A percentile compares a stretch with the other conserved stretches of the same genome.
These are phyloP conservation scores for Fusarium incarnatum DNA, from an alignment of 2,329 filamentous ascomycete species.

Conservation along the genomic window DNA sequence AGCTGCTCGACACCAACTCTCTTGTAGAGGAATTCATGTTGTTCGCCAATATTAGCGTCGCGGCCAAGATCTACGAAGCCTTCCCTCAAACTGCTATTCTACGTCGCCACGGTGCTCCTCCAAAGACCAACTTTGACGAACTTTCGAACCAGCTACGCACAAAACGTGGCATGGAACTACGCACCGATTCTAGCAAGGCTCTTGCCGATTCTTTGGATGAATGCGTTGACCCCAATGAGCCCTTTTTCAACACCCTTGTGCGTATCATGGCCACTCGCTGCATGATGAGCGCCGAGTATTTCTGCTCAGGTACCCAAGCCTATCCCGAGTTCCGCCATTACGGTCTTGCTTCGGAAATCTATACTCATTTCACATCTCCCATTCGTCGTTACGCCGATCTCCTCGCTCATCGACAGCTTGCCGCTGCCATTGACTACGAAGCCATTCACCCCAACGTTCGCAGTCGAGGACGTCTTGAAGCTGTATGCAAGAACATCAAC, in stretches of 20 bases:
- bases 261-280: conserved; percentile 97
- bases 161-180: conserved; percentile 83
- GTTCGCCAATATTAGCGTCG: conserved; percentile 95
- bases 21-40: conserved; percentile 99
- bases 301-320: conserved; percentile 91
- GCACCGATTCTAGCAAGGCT: conserved; percentile 88
- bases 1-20: conserved; percentile 94
- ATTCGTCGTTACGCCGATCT: conserved; percentile 98
- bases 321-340: conserved; percentile 98
- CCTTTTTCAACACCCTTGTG: conserved; percentile 98
- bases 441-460: conserved; percentile 83
- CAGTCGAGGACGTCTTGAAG: conserved; percentile 86
- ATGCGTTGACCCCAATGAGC: conserved; percentile 82
- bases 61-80: conserved; percentile 86
- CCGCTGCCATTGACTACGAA: conserved; percentile 94
- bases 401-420: conserved; percentile 91
- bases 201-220: conserved; percentile 90
- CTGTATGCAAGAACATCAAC: conserved; percentile 98
- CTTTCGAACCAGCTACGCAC: conserved; percentile 89
- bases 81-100: conserved; percentile 97
- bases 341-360: conserved; percentile 94
- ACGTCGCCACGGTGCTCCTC: conserved; percentile 89
- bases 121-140: conserved; percentile 96
- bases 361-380: conserved; percentile 98
- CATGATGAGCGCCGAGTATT: conserved; percentile 99